phyloP scores from a whole-genome alignment of 78 protist genomes.

The Dictyostelium brefeldianum region DNA sequence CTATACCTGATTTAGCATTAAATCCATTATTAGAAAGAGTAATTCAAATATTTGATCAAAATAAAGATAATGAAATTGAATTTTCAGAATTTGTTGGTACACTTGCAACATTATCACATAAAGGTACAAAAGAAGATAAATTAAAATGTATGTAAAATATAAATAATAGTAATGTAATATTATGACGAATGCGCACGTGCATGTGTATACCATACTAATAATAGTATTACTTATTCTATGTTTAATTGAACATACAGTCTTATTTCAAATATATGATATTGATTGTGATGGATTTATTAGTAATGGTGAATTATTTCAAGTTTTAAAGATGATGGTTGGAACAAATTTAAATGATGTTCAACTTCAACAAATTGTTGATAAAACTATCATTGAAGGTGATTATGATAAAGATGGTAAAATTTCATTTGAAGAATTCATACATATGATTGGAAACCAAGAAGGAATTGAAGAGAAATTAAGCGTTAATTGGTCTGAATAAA shows the following conservation, averaged over 20 bases:
- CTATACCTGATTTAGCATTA: slow-evolving; percentile 92
- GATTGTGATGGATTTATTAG: slow-evolving; percentile 95
- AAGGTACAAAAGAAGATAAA: slow-evolving; percentile 89
- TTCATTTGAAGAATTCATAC: slow-evolving; percentile 89
- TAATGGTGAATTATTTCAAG: slow-evolving; percentile 92
- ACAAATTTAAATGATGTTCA: slow-evolving; percentile 93
- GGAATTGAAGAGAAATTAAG: slow-evolving; percentile 74
- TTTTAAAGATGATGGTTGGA: slow-evolving; percentile 98
- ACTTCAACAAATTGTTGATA: slow-evolving; percentile 98
- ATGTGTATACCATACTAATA: neutral
- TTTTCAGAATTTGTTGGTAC: slow-evolving; percentile 90
- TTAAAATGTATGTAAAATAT: slow-evolving; percentile 78
- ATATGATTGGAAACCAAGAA: slow-evolving; percentile 77
- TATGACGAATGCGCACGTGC: neutral
- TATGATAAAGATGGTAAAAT: slow-evolving; percentile 90
- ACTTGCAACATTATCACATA: slow-evolving; percentile 82
- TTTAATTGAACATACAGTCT: too few species aligned
- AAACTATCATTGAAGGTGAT: slow-evolving; percentile 97
- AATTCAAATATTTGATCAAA: slow-evolving; percentile 86
- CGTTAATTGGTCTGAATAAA: slow-evolving; percentile 81
- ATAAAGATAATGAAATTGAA: slow-evolving; percentile 92
- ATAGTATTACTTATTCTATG: too few species aligned
- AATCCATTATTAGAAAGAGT: slow-evolving; percentile 90
- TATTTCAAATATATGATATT: slow-evolving; percentile 95
- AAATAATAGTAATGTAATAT: neutral